A percentile compares a stretch with the other conserved stretches of the same genome.
Evolutionary conservation across 2,329 filamentous ascomycete species (phyloP).

Genomic region (Fusarium euwallaceae): DNA sequence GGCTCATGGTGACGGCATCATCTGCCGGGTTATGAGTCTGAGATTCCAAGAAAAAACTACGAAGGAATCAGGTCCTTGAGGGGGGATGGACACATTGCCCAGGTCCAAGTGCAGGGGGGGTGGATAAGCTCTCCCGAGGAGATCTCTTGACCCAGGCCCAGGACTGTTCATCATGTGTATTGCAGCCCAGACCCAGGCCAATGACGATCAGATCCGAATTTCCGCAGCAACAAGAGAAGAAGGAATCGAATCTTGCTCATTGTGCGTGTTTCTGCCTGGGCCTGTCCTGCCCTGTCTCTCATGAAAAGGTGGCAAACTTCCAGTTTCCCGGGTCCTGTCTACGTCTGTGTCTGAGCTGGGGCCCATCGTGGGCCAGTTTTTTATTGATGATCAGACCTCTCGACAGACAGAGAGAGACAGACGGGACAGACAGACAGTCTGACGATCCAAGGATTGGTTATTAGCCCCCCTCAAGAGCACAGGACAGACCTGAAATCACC

Average conservation of each 20-base stretch:
- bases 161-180: background rate
- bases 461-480: background rate
- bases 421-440: background rate
- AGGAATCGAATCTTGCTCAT: background rate
- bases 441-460: background rate
- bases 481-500: slow-evolving; percentile 1
- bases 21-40: slow-evolving; percentile 1
- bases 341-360: background rate
- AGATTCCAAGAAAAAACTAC: slow-evolving; percentile 15
- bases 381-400: background rate
- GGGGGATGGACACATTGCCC: background rate
- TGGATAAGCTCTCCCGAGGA: background rate
- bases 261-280: background rate
- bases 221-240: background rate
- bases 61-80: background rate
- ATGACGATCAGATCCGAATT: background rate
- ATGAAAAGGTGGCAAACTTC: slow-evolving; percentile 17
- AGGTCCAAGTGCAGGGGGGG: background rate
- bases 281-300: background rate
- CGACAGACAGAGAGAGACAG: background rate
- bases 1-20: slow-evolving; percentile 23
- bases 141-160: background rate
- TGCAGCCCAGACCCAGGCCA: background rate
- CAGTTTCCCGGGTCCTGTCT: slow-evolving; percentile 13
- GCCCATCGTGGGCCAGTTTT: background rate